Evolutionary conservation across 305 asterid genomes (phyloP).

Genomic region (Fraxinus platypoda): DNA sequence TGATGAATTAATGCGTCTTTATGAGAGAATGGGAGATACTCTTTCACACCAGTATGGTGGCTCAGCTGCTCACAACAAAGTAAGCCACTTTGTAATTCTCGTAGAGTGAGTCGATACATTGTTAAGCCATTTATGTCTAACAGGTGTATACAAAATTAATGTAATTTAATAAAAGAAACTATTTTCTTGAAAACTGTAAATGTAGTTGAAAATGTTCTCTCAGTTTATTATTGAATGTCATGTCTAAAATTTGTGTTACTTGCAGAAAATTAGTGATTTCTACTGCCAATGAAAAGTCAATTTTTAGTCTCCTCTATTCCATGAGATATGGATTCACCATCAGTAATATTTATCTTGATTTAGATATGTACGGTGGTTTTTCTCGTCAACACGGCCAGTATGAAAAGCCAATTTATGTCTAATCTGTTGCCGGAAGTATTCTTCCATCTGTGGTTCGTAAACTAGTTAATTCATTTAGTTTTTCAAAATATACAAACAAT

Average conservation of each 20-base stretch:
- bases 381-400: background rate
- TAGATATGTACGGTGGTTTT: background rate
- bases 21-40: slow-evolving; percentile 98
- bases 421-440: background rate
- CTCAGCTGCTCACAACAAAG: slow-evolving; percentile 99
- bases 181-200: background rate
- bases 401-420: background rate
- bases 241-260: background rate
- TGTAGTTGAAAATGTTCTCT: background rate
- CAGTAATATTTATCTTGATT: background rate
- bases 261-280: background rate
- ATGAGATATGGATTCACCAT: background rate
- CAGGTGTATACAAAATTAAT: background rate
- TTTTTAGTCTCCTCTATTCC: background rate
- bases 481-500: background rate
- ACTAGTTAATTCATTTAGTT: background rate
- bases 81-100: slow-evolving; percentile 27
- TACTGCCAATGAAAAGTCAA: background rate
- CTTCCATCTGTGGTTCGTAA: background rate
- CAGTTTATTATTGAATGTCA: background rate
- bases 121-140: background rate
- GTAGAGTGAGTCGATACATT: background rate
- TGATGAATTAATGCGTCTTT: slow-evolving; percentile 83
- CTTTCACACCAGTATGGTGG: slow-evolving; percentile 99
- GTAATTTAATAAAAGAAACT: slow-evolving; percentile 10